Percentiles rank a stretch among this genome's conserved stretches.
Evolutionary conservation across 176 grass and related monocot genomes (phyloP).

Genomic region (Oryza nivara): DNA sequence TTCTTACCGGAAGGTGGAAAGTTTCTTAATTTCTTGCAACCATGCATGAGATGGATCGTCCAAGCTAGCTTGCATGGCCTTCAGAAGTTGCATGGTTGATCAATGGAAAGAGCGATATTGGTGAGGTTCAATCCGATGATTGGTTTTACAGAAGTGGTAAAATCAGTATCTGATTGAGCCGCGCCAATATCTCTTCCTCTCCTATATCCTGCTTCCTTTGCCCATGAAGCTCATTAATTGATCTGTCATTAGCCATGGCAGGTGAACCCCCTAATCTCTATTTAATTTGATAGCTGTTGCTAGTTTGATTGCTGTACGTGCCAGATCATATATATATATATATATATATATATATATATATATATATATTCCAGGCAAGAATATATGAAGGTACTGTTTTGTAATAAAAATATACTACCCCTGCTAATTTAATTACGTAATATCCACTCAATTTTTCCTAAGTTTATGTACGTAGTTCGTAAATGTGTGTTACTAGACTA

Average conservation of each 20-base stretch:
- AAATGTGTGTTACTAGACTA: neutral
- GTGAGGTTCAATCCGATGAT: constrained; percentile 98
- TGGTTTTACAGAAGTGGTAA: constrained; percentile 45
- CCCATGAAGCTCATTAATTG: neutral
- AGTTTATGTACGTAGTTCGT: neutral
- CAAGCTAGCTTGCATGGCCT: neutral
- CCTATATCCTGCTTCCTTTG: neutral
- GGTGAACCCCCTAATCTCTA: constrained; percentile 7
- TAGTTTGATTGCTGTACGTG: neutral
- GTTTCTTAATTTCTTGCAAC: neutral
- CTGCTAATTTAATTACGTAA: neutral
- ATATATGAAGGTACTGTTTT: neutral
- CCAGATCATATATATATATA: neutral
- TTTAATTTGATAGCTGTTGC: neutral
- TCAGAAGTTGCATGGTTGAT: neutral
- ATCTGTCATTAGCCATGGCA: neutral
- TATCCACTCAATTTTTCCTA: neutral
- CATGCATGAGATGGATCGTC: neutral
- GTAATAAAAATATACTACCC: neutral
- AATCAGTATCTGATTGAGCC: constrained; percentile 91
- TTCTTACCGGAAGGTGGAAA: neutral
- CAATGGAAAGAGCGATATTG: constrained; percentile 86
- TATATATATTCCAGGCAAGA: neutral
- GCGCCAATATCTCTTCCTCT: constrained; percentile 96
- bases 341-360: neutral